Evolutionary conservation across 768 basidiomycete species (phyloP), one percentile per base, ranked within the genome.

Genomic region (Termitomyces sp.): DNA sequence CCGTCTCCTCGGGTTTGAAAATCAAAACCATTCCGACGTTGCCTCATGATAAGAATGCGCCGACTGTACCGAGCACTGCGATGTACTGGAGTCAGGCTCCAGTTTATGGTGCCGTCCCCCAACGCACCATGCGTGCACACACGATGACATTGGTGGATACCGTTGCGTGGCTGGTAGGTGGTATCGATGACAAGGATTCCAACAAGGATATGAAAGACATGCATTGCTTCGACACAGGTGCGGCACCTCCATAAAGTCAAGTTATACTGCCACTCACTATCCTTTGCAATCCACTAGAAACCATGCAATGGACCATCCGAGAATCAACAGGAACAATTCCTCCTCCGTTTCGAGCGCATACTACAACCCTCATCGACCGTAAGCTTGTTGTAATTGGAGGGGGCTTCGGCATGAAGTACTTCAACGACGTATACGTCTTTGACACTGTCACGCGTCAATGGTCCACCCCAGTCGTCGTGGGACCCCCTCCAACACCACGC

Each of bases 11-110:
- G 16, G 64, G 73, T 57, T 76, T 67, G 30, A 77, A 74, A 39
- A 63, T 72, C n/a, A 76, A 82, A 13, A 70, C 71, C 20, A 81
- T 71, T 5, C 89, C 89, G 2, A 81, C 80, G 22, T 68, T 91
- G 12, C 85, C 87, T 1, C 81, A 88, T 62, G 82, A 79, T 52
- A 80, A 81, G 65, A 79, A 88, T 42, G 82, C 76, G 5, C 77
- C 81, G 51, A 74, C 75, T 34, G 86, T 83, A 0, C 85, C 92
- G 1, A 82, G 88, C 50, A 90, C 91, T 0, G 75, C 80, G 37
- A 91, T 93, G 87, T 87, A 94, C 69, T 94, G 92, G 92, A 89
- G 88, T 67, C 80, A 81, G 53, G 92, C 92, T 0, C 90, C 92
- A 0, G 87, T 90, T 20, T 88, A 87, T 69, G 92, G 92, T 0